Conservation (phyloP, 768 basidiomycete genomes). For the Lentinula sp. region DNA sequence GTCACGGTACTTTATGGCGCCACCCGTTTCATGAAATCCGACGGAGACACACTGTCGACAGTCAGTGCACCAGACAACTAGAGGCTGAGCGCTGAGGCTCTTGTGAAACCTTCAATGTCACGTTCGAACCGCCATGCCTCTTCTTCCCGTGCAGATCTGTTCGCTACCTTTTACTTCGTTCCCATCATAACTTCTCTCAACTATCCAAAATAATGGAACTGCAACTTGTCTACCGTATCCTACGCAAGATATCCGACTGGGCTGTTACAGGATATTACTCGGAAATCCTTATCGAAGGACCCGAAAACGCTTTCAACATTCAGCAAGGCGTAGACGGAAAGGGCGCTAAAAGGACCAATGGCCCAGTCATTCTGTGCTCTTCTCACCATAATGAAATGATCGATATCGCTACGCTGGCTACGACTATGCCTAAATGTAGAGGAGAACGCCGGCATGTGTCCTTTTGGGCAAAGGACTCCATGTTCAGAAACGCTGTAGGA, state of each 20-base stretch:
- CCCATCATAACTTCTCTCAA: not conserved
- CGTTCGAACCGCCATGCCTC: too few species aligned
- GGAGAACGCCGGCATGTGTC: conserved; percentile 40
- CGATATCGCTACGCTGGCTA: conserved; percentile 45
- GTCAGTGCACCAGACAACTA: too few species aligned
- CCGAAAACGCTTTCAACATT: conserved; percentile 37
- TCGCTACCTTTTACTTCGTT: not conserved
- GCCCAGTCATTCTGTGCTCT: conserved; percentile 33
- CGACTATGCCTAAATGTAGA: conserved; percentile 44
- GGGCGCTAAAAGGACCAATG: not conserved
- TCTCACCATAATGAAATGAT: conserved; percentile 69
- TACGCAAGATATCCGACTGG: conserved; percentile 60
- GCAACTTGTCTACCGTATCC: conserved; percentile 49
- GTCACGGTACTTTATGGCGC: too few species aligned
- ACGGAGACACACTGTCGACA: too few species aligned
- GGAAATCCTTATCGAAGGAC: conserved; percentile 51
- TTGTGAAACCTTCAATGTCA: too few species aligned
- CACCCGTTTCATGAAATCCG: too few species aligned
- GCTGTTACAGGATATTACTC: conserved; percentile 55
- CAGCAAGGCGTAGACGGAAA: not conserved
- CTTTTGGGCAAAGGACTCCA: conserved; percentile 66
- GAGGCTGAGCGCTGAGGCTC: too few species aligned
- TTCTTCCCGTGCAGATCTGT: too few species aligned
- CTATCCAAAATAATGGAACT: conserved; percentile 30
- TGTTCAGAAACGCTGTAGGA: conserved; percentile 55